phyloP scores from a whole-genome alignment of 352 stramenopile genomes.

The Blastocystis sp. region DNA sequence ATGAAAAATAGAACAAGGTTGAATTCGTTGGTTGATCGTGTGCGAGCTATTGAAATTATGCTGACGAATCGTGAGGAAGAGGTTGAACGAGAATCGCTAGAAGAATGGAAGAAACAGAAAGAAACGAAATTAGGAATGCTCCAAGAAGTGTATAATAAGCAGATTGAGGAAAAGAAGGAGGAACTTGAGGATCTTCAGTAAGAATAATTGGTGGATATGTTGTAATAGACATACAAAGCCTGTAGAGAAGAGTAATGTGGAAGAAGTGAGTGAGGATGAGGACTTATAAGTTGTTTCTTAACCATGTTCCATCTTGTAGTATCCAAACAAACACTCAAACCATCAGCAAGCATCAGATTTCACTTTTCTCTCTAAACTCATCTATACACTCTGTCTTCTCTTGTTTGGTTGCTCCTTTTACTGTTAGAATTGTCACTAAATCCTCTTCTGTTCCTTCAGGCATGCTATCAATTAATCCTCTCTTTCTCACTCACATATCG shows the following conservation, averaged over 20 bases:
- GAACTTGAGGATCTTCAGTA: neutral
- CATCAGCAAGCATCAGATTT: neutral
- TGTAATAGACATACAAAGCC: neutral
- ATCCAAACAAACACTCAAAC: too few species aligned
- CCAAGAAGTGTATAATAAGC: neutral
- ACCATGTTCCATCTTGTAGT: too few species aligned
- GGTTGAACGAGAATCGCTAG: neutral
- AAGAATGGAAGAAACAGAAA: neutral
- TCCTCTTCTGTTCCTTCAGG: constrained; percentile 17
- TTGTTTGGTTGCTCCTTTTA: constrained; percentile 28
- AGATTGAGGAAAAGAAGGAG: constrained; percentile 1
- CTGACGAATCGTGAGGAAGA: constrained; percentile 18
- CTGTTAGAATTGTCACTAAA: constrained; percentile 16
- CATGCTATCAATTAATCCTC: neutral
- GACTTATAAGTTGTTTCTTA: too few species aligned
- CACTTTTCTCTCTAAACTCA: constrained; percentile 5
- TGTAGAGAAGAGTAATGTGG: neutral
- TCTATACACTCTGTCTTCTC: constrained; percentile 43
- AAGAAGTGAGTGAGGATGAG: neutral
- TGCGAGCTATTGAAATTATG: constrained; percentile 9
- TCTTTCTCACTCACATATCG: constrained; percentile 76
- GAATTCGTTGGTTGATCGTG: neutral
- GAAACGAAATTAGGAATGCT: neutral
- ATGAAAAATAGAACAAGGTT: neutral
- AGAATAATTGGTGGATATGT: neutral